phyloP scores from a whole-genome alignment of 139 green algal genomes.

The Yamagishiella unicocca region DNA sequence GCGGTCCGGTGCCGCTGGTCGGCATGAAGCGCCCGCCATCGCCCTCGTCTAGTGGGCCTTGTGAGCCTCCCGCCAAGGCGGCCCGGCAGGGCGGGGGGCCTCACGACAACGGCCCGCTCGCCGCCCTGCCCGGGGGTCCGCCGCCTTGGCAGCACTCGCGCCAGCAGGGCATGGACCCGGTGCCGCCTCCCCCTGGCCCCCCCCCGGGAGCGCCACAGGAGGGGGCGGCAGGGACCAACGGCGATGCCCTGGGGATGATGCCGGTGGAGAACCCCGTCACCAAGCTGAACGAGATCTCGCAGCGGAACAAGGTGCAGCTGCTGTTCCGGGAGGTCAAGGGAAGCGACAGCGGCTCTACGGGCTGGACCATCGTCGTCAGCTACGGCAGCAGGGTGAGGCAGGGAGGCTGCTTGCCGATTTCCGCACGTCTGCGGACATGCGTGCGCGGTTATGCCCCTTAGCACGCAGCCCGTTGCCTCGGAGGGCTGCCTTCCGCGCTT shows the following conservation, averaged over 20 bases:
- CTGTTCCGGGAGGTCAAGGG: not conserved
- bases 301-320: slow-evolving; percentile 27
- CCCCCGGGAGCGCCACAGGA: not conserved
- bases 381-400: slow-evolving; percentile 20
- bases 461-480: no score
- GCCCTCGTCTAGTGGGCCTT: not conserved
- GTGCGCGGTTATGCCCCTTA: no score
- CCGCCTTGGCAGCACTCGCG: slow-evolving; percentile 11
- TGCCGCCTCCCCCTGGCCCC: not conserved
- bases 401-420: no score
- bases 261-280: slow-evolving; percentile 30
- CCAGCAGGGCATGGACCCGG: not conserved
- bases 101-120: not conserved
- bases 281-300: slow-evolving; percentile 38
- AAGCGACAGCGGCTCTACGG: not conserved
- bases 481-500: no score
- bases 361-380: slow-evolving; percentile 4
- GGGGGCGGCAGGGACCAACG: not conserved
- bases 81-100: not conserved
- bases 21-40: slow-evolving; percentile 38
- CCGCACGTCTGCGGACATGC: no score
- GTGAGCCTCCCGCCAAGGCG: slow-evolving; percentile 24
- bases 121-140: not conserved
- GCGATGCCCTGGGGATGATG: not conserved
- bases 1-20: not conserved